phyloP scores from a whole-genome alignment of 805 yeast species.

The Saccharomyces eubayanus region DNA sequence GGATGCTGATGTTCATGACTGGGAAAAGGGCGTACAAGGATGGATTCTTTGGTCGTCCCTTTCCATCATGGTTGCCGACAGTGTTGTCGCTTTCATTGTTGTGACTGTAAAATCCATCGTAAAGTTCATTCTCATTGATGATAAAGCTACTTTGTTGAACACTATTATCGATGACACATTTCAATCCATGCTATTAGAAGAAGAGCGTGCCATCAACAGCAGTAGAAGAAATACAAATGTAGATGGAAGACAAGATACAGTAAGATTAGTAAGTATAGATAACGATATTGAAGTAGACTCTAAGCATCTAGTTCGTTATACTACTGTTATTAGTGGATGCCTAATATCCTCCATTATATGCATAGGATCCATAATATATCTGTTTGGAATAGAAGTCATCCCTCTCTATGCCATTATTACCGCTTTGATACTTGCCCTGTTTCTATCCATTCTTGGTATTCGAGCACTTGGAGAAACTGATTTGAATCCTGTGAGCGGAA shows the following conservation, averaged over 20 bases:
- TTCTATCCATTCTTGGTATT: slow-evolving; percentile 79
- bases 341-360: slow-evolving; percentile 60
- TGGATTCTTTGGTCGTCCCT: slow-evolving; percentile 95
- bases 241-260: slow-evolving; percentile 17
- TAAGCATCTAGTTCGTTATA: slow-evolving; percentile 42
- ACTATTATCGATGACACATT: slow-evolving; percentile 25
- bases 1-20: slow-evolving; percentile 61
- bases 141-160: slow-evolving; percentile 18
- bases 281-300: slow-evolving; percentile 35
- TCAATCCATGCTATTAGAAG: slow-evolving; percentile 29
- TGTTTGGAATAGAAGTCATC: slow-evolving; percentile 57
- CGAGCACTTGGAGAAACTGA: slow-evolving; percentile 96
- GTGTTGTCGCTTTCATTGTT: slow-evolving; percentile 68
- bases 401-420: slow-evolving; percentile 62
- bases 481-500: slow-evolving; percentile 92
- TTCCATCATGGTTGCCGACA: slow-evolving; percentile 89
- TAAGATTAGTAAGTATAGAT: slow-evolving; percentile 24
- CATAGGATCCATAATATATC: slow-evolving; percentile 48
- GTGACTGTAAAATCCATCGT: slow-evolving; percentile 42
- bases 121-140: slow-evolving; percentile 18
- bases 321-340: slow-evolving; percentile 52
- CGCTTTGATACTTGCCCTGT: slow-evolving; percentile 67
- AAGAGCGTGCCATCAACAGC: slow-evolving; percentile 24
- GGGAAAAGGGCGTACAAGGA: slow-evolving; percentile 92
- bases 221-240: slow-evolving; percentile 8